Percentiles rank a stretch among this genome's conserved stretches.
These are phyloP conservation scores for Neofusicoccum parvum DNA, from an alignment of 2,329 filamentous ascomycete species.

Conservation along the genomic window DNA sequence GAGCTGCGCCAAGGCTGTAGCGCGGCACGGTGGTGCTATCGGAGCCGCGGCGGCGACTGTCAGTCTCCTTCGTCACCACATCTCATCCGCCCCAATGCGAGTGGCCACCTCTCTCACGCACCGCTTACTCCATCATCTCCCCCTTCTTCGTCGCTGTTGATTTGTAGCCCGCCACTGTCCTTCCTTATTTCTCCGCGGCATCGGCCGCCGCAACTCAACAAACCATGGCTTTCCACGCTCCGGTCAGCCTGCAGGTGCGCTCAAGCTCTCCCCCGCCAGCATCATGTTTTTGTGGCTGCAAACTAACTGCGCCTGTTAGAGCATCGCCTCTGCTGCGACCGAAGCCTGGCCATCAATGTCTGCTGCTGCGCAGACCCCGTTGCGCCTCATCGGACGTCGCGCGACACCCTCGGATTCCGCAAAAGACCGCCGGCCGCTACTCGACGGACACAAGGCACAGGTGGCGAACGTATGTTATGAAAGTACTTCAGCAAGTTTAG, in stretches of 20 bases:
- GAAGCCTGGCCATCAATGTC: slow-evolving; percentile 46
- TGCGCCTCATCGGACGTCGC: slow-evolving; percentile 33
- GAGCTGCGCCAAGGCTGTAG: neutral
- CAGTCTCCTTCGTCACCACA: slow-evolving; percentile 19
- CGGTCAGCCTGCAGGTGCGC: slow-evolving; percentile 51
- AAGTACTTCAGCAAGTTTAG: neutral
- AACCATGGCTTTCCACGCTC: slow-evolving; percentile 56
- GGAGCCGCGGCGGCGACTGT: slow-evolving; percentile 14
- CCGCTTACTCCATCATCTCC: neutral
- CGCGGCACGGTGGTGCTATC: slow-evolving; percentile 13
- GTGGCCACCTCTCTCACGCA: slow-evolving; percentile 10
- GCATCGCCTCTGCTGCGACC: slow-evolving; percentile 41
- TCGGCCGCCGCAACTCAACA: slow-evolving; percentile 7
- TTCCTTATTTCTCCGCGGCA: slow-evolving; percentile 14
- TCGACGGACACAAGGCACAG: neutral
- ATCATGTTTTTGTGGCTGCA: slow-evolving; percentile 23
- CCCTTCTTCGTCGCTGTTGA: neutral
- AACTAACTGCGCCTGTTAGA: slow-evolving; percentile 40
- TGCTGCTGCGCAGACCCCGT: slow-evolving; percentile 38
- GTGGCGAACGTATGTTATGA: neutral
- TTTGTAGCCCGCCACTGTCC: slow-evolving; percentile 10
- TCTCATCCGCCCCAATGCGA: slow-evolving; percentile 6
- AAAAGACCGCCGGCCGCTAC: slow-evolving; percentile 15
- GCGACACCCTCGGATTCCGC: slow-evolving; percentile 26
- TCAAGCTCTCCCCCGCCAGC: slow-evolving; percentile 29